These are phyloP conservation scores for Suillus ampliporus DNA, from an alignment of 768 basidiomycete species.

Conservation along the genomic window DNA sequence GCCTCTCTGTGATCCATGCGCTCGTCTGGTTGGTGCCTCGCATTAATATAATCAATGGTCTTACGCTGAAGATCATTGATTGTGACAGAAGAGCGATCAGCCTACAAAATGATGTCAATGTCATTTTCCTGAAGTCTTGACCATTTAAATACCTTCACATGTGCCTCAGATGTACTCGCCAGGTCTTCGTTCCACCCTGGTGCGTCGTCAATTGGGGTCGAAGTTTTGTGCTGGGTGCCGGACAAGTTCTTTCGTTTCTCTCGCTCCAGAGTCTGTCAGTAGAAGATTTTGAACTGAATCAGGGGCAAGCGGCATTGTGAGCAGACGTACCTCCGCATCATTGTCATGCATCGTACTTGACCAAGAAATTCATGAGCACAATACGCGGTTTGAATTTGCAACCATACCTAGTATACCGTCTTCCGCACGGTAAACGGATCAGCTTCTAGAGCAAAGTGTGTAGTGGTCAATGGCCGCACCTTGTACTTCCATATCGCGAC, in stretches of 20 bases:
- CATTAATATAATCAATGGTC: conserved; percentile 26
- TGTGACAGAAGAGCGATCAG: conserved; percentile 26
- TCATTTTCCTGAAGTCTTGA: neutral
- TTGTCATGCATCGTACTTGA: conserved; percentile 64
- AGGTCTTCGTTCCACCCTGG: conserved; percentile 78
- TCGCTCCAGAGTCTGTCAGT: conserved; percentile 49
- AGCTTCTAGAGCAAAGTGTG: neutral
- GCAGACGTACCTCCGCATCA: conserved; percentile 51
- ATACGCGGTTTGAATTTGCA: conserved; percentile 1
- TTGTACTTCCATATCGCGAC: conserved; percentile 4
- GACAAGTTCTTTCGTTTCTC: conserved; percentile 60
- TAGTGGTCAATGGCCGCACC: neutral
- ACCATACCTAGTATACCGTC: conserved; percentile 7
- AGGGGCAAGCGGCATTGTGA: neutral
- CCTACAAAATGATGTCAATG: conserved; percentile 19
- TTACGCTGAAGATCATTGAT: conserved; percentile 26
- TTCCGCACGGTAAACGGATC: neutral
- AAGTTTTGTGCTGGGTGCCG: conserved; percentile 49
- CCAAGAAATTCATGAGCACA: conserved; percentile 11
- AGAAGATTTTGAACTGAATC: neutral
- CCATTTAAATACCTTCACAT: conserved; percentile 53
- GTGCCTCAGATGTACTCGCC: conserved; percentile 68
- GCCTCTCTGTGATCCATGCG: conserved; percentile 28
- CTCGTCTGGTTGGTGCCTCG: conserved; percentile 23
- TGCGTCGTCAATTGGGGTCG: conserved; percentile 55